Evolutionary conservation across 2,329 filamentous ascomycete genomes (phyloP).

Genomic region (Aspergillus piperis): DNA sequence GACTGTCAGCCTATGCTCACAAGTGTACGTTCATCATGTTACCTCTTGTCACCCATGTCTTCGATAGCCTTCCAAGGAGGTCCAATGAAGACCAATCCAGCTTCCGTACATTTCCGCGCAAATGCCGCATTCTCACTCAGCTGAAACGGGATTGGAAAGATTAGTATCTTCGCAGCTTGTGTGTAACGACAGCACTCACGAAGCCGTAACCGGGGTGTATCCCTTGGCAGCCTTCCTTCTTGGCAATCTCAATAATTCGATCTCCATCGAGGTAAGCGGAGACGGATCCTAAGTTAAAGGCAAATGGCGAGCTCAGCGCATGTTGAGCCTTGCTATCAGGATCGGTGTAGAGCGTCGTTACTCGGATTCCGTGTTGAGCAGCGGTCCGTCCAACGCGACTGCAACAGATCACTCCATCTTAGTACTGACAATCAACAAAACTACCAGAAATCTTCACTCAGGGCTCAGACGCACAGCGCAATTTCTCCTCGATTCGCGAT

Average conservation of each 20-base stretch:
- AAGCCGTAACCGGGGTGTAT: constrained; percentile 97
- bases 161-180: constrained; percentile 3
- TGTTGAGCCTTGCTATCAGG: constrained; percentile 87
- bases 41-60: constrained; percentile 89
- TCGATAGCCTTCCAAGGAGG: constrained; percentile 76
- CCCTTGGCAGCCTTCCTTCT: constrained; percentile 81
- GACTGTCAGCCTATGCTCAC: neutral
- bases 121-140: constrained; percentile 92
- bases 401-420: constrained; percentile 10
- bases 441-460: neutral
- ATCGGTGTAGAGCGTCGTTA: constrained; percentile 93
- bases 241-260: constrained; percentile 84
- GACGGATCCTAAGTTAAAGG: constrained; percentile 78
- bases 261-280: constrained; percentile 92
- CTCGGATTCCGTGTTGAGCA: constrained; percentile 81
- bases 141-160: constrained; percentile 25
- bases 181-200: constrained; percentile 39
- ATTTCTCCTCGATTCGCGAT: constrained; percentile 98
- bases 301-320: constrained; percentile 78
- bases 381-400: constrained; percentile 86
- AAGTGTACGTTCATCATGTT: constrained; percentile 8
- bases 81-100: constrained; percentile 91
- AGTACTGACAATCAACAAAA: constrained; percentile 5
- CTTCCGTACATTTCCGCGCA: constrained; percentile 82
- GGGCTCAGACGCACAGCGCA: constrained; percentile 60